These are phyloP conservation scores for Pythium phragmitis DNA, from an alignment of 352 stramenopile species.

Conservation along the genomic window DNA sequence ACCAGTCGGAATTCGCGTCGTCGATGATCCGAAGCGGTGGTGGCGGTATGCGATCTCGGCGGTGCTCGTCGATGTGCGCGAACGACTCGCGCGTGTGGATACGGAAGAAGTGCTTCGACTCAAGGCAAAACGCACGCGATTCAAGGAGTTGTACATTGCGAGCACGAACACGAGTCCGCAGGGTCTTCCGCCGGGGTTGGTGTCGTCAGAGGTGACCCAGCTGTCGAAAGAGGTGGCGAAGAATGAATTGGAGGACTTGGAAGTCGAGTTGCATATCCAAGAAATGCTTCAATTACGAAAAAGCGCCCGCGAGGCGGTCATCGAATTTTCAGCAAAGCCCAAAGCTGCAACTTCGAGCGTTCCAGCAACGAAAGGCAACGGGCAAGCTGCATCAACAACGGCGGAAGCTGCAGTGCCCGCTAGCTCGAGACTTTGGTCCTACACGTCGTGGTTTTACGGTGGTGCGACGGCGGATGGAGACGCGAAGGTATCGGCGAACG, in stretches of 20 bases:
- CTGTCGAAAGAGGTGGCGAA: slow-evolving; percentile 51
- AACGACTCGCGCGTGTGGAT: slow-evolving; percentile 70
- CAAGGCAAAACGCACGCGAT: slow-evolving; percentile 44
- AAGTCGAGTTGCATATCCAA: slow-evolving; percentile 67
- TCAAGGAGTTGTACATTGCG: slow-evolving; percentile 63
- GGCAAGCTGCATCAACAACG: neutral
- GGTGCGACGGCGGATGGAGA: slow-evolving; percentile 2
- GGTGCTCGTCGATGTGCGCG: slow-evolving; percentile 68
- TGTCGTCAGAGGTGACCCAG: slow-evolving; percentile 38
- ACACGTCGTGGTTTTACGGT: slow-evolving; percentile 65
- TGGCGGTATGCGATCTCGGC: slow-evolving; percentile 79
- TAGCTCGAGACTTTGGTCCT: slow-evolving; percentile 65
- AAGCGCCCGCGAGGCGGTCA: slow-evolving; percentile 47
- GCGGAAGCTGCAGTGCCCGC: neutral
- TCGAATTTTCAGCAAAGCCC: slow-evolving; percentile 35
- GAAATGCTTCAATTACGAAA: slow-evolving; percentile 65
- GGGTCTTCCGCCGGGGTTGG: slow-evolving; percentile 34
- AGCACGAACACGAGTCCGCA: slow-evolving; percentile 20
- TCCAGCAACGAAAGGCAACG: neutral
- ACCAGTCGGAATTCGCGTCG: slow-evolving; percentile 43
- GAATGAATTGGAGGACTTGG: slow-evolving; percentile 61
- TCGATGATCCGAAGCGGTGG: slow-evolving; percentile 55
- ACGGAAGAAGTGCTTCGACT: slow-evolving; percentile 43
- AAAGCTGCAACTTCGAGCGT: neutral
- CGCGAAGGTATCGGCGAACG: neutral